Evolutionary conservation across 2,329 filamentous ascomycete species (phyloP), one percentile per base, ranked within the genome.

Genomic region (Cladophialophora yegresii): DNA sequence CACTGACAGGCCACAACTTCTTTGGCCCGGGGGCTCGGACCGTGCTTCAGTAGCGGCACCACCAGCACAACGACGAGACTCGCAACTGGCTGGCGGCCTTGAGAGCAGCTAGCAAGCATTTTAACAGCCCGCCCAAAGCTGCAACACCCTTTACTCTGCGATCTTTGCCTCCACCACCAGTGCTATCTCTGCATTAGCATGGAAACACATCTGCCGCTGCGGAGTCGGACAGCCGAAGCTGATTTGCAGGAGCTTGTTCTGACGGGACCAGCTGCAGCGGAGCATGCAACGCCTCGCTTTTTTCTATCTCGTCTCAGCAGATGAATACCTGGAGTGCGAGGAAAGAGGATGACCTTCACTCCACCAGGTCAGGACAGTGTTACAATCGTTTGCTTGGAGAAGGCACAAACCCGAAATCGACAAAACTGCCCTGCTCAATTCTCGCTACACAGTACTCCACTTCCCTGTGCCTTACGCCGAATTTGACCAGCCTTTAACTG

Each of bases 151-250:
- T 26, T 13, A 50, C 20, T 12, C 51, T 4, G 20, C n/a, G n/a
- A 54, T 54, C 51, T 22, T 16, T 26, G 47, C 47, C 47, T 22
- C 23, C 20, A 26, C 9, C 22, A 50, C 22, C 1, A 22, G 8
- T 28, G 47, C 22, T 50, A 20, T 28, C 47, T 22, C 47, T 50
- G 47, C 47, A 50, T 50, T 50, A 50, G 47, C 47, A 50, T 26
- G 22, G 23, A 50, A 50, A 23, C 22, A 13, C 8, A 3, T 50
- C 4, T 50, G 47, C 3, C 22, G 22, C 13, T 50, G 23, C 23
- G 47, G 47, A 43, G 36, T 43, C 36, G 3, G 3, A n/a, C 3
- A 26, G 47, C 20, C 47, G 9, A 50, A 28, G 47, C 47, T 50
- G 36, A 50, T 28, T 50, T 50, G 23, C 47, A 50, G 22, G 16